Percentiles rank a stretch among this genome's conserved stretches.
Evolutionary conservation across 257 asterid genomes (phyloP).

Genomic region (Solanum pinnatisectum): DNA sequence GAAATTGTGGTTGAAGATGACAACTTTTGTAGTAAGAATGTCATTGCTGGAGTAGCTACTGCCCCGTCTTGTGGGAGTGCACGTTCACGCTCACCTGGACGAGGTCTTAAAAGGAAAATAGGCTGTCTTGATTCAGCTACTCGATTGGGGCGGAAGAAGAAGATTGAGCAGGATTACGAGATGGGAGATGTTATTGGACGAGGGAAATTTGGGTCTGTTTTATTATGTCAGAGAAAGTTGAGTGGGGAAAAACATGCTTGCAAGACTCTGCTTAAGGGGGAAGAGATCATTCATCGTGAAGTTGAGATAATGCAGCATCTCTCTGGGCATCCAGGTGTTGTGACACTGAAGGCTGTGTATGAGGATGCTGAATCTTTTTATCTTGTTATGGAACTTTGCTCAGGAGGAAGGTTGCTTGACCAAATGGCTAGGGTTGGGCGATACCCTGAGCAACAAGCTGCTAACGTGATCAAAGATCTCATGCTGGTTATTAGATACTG

Average conservation of each 20-base stretch:
- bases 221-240: conserved; percentile 48
- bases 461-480: conserved; percentile 64
- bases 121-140: conserved; percentile 82
- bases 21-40: conserved; percentile 28
- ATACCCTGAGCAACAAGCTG: conserved; percentile 63
- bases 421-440: conserved; percentile 65
- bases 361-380: conserved; percentile 71
- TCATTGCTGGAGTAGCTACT: conserved; percentile 59
- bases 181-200: conserved; percentile 47
- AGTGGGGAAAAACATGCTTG: conserved; percentile 78
- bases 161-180: conserved; percentile 67
- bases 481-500: conserved; percentile 74
- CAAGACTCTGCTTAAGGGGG: conserved; percentile 67
- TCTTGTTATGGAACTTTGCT: conserved; percentile 85
- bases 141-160: conserved; percentile 74
- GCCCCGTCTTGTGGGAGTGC: conserved; percentile 70
- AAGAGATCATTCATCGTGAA: conserved; percentile 84
- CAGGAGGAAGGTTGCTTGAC: conserved; percentile 78
- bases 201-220: conserved; percentile 80
- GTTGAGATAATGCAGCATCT: conserved; percentile 97
- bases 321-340: conserved; percentile 83
- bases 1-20: conserved; percentile 33
- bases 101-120: conserved; percentile 86
- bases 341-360: conserved; percentile 69
- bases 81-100: conserved; percentile 32